Evolutionary conservation across 129 eudicot species (phyloP), one percentile per base, ranked within the genome.

Genomic region (Flaveria trinervia): DNA sequence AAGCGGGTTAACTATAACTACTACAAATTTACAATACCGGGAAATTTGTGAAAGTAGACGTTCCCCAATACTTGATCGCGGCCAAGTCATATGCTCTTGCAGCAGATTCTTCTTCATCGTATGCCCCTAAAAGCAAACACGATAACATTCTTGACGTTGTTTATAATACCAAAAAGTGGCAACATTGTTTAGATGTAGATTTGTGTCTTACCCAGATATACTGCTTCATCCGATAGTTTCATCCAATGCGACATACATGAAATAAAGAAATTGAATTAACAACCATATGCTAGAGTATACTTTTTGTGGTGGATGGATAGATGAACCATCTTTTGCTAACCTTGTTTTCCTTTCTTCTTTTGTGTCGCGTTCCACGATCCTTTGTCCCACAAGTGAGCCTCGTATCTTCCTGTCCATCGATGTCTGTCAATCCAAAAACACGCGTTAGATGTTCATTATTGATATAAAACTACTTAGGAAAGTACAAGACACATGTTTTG

Each of bases 321-420:
- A 44, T 10, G 13, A 13, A 51, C 65, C 56, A 41, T 50, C 23
- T 25, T 36, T 46, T 62, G 46, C 73, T 77, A 55, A 88, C 96
- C 97, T 91, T 91, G 97, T 80, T 88, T 91, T 7, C 97, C 97
- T 73, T 91, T 91, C 88, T 91, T 91, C 79, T 83, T 91, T 82
- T 91, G 97, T 39, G 97, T 88, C 7, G 73, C 83, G 79, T 91
- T 91, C 97, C 97, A 91, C 1, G 97, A 85, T 71, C 88, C 92
- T 87, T 91, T 91, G 79, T 91, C 97, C 97, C 97, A 91, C 44
- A 91, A 73, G 82, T 91, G 97, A 52, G 97, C 97, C 79, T 91
- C 97, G 65, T 80, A 91, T 26, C 96, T 83, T 50, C 97, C 94
- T 3, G 97, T 91, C 97, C 97, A 88, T 46, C 97, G 68, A 79